Base-by-base conservation (phyloP, 2,329 filamentous ascomycete genomes). In the Aspergillus latus region DNA sequence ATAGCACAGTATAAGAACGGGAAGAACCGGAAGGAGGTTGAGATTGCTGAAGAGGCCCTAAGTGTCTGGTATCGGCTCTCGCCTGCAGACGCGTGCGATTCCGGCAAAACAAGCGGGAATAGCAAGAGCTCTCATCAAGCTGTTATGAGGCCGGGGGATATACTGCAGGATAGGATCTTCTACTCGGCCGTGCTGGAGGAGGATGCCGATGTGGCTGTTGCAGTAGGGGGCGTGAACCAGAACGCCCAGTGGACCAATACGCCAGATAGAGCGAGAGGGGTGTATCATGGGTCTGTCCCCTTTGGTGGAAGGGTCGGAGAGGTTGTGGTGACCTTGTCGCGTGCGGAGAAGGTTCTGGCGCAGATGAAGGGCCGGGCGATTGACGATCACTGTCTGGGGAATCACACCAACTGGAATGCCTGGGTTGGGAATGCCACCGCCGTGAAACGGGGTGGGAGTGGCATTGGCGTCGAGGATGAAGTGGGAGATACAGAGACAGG, bases 361-460 rank as follows among this genome's bases (percentile, higher is more conserved):
- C 51, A 57, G 29, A 51, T 73, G 36, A 49, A 59, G 7, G 70
- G 68, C 1, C 52, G 55, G 1, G 42, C 60, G 3, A 69, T 73
- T 56, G 63, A 59, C 0, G 60, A 52, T 2, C 48, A 36, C 5
- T 73, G 72, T 53, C 21, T 43, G 8, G 47, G 53, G 2, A 61
- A 60, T 28, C 30, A 68, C 47, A 62, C 63, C 9, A 76, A 76
- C 61, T 74, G 63, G 60, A 76, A 76, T 62, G 67, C 73, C 4
- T 73, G 67, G 66, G 72, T 75, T 9, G 70, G 69, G n/a, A 66
- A 58, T 50, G 58, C 59, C 2, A 61, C 57, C 7, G 47, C 58
- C 3, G 52, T 54, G 16, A 52, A n/a, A 2, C 30, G 32, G 15
- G 39, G 48, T 13, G 29, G 42, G 43, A 40, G 11, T 11, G 37